phyloP scores from a whole-genome alignment of 2,329 filamentous ascomycete genomes.

The Teratosphaeria gauchensis region DNA sequence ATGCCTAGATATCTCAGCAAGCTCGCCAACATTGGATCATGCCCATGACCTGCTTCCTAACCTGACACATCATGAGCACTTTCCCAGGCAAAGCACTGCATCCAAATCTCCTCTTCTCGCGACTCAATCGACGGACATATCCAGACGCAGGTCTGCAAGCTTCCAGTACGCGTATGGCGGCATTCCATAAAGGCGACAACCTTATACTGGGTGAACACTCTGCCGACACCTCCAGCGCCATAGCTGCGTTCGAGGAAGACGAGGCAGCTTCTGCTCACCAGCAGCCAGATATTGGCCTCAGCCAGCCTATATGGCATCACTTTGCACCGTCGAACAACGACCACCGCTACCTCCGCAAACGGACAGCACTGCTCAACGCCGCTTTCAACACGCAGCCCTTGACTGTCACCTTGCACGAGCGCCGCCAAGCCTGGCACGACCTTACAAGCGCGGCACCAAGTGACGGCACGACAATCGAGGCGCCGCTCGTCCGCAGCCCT shows the following conservation, averaged over 20 bases:
- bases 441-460: not conserved
- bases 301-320: not conserved
- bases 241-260: not conserved
- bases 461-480: not conserved
- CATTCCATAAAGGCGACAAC: not conserved
- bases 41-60: not conserved
- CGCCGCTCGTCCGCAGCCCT: constrained; percentile 6
- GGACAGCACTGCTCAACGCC: not conserved
- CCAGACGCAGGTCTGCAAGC: not conserved
- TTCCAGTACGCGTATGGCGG: not conserved
- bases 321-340: constrained; percentile 5
- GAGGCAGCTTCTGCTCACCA: not conserved
- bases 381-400: constrained; percentile 5
- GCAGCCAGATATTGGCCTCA: not conserved
- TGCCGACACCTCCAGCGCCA: not conserved
- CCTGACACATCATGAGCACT: not conserved
- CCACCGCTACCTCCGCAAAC: constrained; percentile 4
- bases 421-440: constrained; percentile 7
- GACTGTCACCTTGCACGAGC: constrained; percentile 1
- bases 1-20: not conserved
- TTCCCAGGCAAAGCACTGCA: not conserved
- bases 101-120: not conserved
- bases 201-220: not conserved
- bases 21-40: not conserved
- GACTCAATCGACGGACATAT: not conserved